Evolutionary conservation across 768 basidiomycete genomes (phyloP), one percentile per base, ranked within the genome.

Genomic region (Phylloporus sp.): DNA sequence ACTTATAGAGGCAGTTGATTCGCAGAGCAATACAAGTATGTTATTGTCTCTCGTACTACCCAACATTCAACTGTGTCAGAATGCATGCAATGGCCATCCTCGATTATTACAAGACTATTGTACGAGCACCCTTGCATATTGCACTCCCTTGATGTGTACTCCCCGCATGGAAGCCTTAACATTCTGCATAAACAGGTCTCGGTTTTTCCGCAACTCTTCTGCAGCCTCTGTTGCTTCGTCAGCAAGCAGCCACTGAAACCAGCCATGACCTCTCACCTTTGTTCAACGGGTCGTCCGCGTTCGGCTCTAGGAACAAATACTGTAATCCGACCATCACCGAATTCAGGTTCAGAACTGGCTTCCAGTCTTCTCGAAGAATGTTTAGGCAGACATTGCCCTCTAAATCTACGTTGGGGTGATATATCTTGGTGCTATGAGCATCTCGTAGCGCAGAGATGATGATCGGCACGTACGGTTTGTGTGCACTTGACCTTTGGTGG

Each of bases 331-430:
- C 91, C 92, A 98, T 95, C 57, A 99, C 92, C 27, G 95, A 91
- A 68, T 94, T 97, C 47, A 99, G 78, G 71, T 97, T 98, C 39
- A 99, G 76, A 4, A 99, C 97, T 6, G 97, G 97, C 66, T 99
- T 99, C 97, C 97, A 99, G 73, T 99, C 97, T 76, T 99, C 97
- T 67, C 97, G 84, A 52, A 98, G 80, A 67, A 98, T 97, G 72
- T 98, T 98, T 61, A 99, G 71, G 76, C 97, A 99, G 41, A 99
- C 95, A 60, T 98, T 98, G 40, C 97, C 97, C 67, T 97, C 93
- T 32, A 97, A 80, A 70, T 99, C 97, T 47, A 99, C 87, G 64
- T 99, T 99, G 1, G 97, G 97, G 68, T 99, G 97, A 70, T 99
- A 99, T 66, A 98, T 97, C 95, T 98, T 57, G 45, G 34, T 24